Evolutionary conservation across 108 stramenopile genomes (phyloP), one percentile per base, ranked within the genome.

Genomic region (Nannochloropsis granulata): DNA sequence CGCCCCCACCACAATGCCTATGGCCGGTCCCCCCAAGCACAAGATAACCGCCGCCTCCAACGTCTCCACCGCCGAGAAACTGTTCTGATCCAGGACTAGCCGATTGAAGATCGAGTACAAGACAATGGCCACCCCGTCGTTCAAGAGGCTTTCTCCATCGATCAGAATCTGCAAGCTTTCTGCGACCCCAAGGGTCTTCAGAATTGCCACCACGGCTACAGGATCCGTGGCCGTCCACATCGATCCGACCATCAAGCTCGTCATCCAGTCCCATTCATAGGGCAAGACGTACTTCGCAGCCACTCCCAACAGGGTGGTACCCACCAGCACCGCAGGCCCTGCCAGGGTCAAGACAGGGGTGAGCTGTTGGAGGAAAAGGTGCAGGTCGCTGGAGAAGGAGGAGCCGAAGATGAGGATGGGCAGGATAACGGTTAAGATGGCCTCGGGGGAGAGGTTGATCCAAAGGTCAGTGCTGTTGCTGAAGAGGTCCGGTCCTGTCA

Each of bases 201-300:
- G 82, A 9, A 91, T 81, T 12, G 91, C 88, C 10, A 91, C 93
- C 13, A 98, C 95, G 24, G 95, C 95, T 0, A 96, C 95, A 0
- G 97, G 97, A 85, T 98, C 97, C 0, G 97, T 98, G 14, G 96
- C 96, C 2, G 94, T 84, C 23, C 97, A 86, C 71, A 98, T 96
- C 23, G 92, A 84, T 23, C 96, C 97, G 81, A 97, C 93, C 10
- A 94, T 92, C 90, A 96, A 83, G 82, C 88, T 88, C 24, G 85
- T 25, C 78, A 82, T 91, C 88, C 85, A 91, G 43, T 84, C 87
- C 89, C 87, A 91, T 45, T 88, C 84, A 80, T 84, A 81, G 0
- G 87, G 88, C 24, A 92, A 45, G 43, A 84, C 23, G 78, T 16
- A 84, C 78, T 81, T 46, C 13, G 84, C 23, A 44, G 91, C 45